phyloP scores from a whole-genome alignment of 106 monocot species.

The Acorus gramineus region DNA sequence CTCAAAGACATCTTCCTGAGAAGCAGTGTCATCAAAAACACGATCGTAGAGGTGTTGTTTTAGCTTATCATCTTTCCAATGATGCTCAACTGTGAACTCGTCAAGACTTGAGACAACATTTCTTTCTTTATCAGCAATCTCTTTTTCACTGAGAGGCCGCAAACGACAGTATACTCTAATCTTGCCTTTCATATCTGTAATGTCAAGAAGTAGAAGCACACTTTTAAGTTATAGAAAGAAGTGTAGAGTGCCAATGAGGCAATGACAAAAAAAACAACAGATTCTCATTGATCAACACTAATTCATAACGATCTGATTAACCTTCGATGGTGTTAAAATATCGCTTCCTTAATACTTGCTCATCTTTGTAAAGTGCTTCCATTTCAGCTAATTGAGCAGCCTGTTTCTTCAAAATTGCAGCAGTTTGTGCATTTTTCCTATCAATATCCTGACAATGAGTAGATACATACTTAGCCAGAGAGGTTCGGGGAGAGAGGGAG shows the following conservation, averaged over 20 bases:
- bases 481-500: too few relatives aligned
- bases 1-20: constrained; percentile 95
- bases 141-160: constrained; percentile 78
- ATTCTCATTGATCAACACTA: too few relatives aligned
- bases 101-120: constrained; percentile 41
- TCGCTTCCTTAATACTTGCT: constrained; percentile 77
- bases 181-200: constrained; percentile 97
- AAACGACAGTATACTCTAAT: constrained; percentile 89
- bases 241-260: constrained; percentile 2
- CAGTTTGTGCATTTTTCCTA: constrained; percentile 93
- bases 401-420: constrained; percentile 84
- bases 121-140: constrained; percentile 53
- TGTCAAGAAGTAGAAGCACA: constrained; percentile 4
- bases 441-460: constrained; percentile 68
- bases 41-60: constrained; percentile 94
- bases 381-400: constrained; percentile 70
- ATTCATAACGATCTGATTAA: too few relatives aligned
- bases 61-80: constrained; percentile 88
- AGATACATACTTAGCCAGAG: neutral
- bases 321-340: constrained; percentile 99
- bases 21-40: constrained; percentile 66
- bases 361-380: constrained; percentile 89
- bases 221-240: too few relatives aligned
- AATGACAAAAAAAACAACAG: neutral
- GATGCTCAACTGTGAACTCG: constrained; percentile 93